These are phyloP conservation scores for Cytospora chrysosperma DNA, from an alignment of 2,329 filamentous ascomycete genomes.

Conservation along the genomic window DNA sequence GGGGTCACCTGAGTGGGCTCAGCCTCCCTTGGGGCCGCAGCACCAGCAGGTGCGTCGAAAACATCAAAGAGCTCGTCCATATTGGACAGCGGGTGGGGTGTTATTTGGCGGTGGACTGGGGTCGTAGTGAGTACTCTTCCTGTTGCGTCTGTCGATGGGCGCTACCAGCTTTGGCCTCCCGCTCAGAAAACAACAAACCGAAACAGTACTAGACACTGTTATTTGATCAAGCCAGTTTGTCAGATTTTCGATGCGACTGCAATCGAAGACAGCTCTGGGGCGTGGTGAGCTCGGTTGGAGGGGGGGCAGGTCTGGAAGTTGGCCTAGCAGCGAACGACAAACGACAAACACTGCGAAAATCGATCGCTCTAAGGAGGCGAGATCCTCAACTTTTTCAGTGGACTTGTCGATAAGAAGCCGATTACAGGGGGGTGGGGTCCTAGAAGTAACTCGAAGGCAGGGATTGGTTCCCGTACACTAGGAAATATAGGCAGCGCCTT, in stretches of 20 bases:
- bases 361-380: background rate
- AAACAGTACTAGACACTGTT: background rate
- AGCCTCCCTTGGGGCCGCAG: slow-evolving; percentile 17
- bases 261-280: background rate
- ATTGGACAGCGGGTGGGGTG: slow-evolving; percentile 5
- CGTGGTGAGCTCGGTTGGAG: background rate
- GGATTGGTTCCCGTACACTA: background rate
- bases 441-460: background rate
- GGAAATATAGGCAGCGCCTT: slow-evolving; percentile 4
- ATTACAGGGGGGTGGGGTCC: background rate
- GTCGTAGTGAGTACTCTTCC: background rate
- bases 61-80: slow-evolving; percentile 85
- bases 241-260: background rate
- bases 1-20: slow-evolving; percentile 27
- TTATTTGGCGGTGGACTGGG: background rate
- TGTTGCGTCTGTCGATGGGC: background rate
- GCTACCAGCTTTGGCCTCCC: background rate
- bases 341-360: background rate
- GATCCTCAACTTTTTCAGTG: background rate
- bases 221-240: background rate
- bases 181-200: background rate
- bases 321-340: background rate
- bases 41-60: slow-evolving; percentile 62
- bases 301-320: background rate
- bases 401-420: background rate